Evolutionary conservation across 2,329 filamentous ascomycete genomes (phyloP), one percentile per base, ranked within the genome.

Genomic region (Trematosphaeria pertusa): DNA sequence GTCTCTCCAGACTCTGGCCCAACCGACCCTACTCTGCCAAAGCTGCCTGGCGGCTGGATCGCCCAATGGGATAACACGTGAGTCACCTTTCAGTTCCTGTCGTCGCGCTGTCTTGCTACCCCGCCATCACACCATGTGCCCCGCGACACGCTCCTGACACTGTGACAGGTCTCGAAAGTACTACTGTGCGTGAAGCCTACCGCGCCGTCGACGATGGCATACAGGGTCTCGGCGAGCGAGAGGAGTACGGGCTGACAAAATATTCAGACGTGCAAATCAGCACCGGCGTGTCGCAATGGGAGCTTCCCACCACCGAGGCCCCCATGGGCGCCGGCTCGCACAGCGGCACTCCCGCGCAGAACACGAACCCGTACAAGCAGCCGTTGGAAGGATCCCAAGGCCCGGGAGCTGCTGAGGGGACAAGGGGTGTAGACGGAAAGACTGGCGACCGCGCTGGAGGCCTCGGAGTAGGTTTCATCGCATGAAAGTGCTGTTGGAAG

Each of bases 271-370:
- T 89, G 39, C 86, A 89, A 70, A 81, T 89, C 43, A 85, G 84
- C 42, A 89, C 86, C 6, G 87, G 87, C 37, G 78, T 83, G 28
- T 88, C 86, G 53, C 86, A 89, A 71, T 89, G 87, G 87, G 86
- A 89, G n/a, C 79, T 81, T 22, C 87, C 87, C 22, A 88, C 83
- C 11, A 77, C 83, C 48, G 79, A 85, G 38, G 85, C 82, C 6
- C 84, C 81, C 17, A 83, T 84, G 52, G 83, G 63, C 76, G 63
- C 85, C 82, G 28, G 85, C 82, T 35, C 80, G 75, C 51, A 79
- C 78, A 46, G 75, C 70, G 42, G 73, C 69, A 58, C 74, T 52
- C 64, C 72, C 20, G 66, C 65, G 20, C 64, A 69, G 33, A 61
- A 68, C 50, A 82, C 87, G 15, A 85, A 87, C 59, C 86, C 85